Percentiles rank a stretch among this genome's conserved stretches.
Conservation (phyloP, 192 early-diverging fungal species). For the Coemansia sp. region DNA sequence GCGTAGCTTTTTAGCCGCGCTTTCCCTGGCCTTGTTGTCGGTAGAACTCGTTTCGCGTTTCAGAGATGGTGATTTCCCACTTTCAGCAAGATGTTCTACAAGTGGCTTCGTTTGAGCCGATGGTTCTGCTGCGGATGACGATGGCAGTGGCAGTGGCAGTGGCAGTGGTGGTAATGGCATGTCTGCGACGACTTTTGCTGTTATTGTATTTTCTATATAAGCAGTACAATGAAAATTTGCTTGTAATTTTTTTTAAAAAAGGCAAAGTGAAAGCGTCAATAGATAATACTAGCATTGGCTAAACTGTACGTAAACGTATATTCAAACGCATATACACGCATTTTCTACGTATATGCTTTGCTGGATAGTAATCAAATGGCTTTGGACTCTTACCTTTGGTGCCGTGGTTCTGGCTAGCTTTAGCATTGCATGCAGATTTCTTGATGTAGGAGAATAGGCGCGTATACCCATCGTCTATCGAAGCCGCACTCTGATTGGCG, state of each 20-base stretch:
- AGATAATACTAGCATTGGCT: not conserved
- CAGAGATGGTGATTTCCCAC: not conserved
- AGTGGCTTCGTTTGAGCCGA: too few species aligned
- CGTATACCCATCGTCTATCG: slow-evolving; percentile 13
- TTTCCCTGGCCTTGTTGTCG: too few species aligned
- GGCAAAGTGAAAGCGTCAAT: not conserved
- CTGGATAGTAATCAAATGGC: not conserved
- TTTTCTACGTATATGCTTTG: not conserved
- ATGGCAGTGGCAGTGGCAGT: too few species aligned
- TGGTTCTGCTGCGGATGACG: too few species aligned
- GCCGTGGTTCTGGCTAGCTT: not conserved
- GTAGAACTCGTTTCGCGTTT: not conserved
- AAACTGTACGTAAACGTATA: too few species aligned
- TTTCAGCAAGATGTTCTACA: too few species aligned
- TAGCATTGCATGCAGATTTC: slow-evolving; percentile 4
- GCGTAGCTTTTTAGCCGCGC: not conserved
- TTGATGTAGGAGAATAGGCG: slow-evolving; percentile 29
- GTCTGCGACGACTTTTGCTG: not conserved
- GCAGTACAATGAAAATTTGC: too few species aligned
- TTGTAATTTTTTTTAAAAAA: too few species aligned
- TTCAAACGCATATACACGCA: too few species aligned
- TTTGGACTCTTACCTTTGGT: slow-evolving; percentile 13
- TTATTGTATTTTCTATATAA: not conserved
- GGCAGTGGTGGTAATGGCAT: not conserved
- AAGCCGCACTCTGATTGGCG: not conserved